These are phyloP conservation scores for Brassica rapa DNA, from an alignment of 345 rosid species.

Conservation along the genomic window DNA sequence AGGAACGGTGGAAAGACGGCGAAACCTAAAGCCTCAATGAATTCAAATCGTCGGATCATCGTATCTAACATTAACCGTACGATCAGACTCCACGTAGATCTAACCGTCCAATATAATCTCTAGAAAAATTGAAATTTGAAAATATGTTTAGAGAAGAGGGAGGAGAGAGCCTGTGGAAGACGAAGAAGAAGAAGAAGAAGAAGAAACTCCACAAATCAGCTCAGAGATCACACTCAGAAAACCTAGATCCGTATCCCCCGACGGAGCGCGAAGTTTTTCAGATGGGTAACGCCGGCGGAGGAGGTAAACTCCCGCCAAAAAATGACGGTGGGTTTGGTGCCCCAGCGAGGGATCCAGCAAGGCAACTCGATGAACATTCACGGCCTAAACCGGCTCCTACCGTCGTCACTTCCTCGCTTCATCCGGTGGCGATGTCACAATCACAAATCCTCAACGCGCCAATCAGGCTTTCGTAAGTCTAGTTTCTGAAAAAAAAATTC, in stretches of 20 bases:
- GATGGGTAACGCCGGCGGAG: slow-evolving; percentile 74
- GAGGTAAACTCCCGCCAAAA: slow-evolving; percentile 69
- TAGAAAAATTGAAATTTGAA: not conserved
- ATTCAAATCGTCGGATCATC: slow-evolving; percentile 56
- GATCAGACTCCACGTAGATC: slow-evolving; percentile 43
- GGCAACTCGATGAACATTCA: slow-evolving; percentile 80
- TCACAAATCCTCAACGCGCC: slow-evolving; percentile 43
- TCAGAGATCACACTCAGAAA: no score
- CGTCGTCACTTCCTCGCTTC: slow-evolving; percentile 27
- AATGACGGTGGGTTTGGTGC: slow-evolving; percentile 60
- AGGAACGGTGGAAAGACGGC: slow-evolving; percentile 41
- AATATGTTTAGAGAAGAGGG: not conserved
- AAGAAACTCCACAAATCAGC: not conserved
- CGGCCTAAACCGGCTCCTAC: slow-evolving; percentile 40
- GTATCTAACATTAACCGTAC: slow-evolving; percentile 39
- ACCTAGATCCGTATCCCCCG: no score
- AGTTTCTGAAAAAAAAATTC: not conserved
- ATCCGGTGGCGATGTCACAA: slow-evolving; percentile 38
- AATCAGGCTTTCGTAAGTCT: slow-evolving; percentile 58
- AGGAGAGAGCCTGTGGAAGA: slow-evolving; percentile 45
- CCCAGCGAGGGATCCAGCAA: slow-evolving; percentile 70
- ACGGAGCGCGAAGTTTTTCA: slow-evolving; percentile 15
- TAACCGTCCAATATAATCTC: not conserved
- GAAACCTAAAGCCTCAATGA: slow-evolving; percentile 45
- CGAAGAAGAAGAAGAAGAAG: slow-evolving; percentile 56